A percentile compares a stretch with the other conserved stretches of the same genome.
Evolutionary conservation across 495 filamentous ascomycete species (phyloP).

Genomic region (Penicillium lagena): DNA sequence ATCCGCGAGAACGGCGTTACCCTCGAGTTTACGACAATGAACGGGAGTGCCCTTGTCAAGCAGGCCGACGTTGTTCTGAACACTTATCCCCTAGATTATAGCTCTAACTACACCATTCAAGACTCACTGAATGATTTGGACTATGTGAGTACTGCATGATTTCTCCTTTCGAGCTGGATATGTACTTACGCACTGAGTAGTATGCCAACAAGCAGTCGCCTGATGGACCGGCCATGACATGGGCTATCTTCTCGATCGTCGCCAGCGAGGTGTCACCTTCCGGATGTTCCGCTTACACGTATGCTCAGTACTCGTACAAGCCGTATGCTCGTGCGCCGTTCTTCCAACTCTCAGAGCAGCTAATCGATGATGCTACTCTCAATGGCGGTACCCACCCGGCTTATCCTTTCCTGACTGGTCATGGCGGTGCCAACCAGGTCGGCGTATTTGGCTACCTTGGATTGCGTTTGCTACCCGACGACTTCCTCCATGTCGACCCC

Average conservation of each 20-base stretch:
- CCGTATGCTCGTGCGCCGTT: constrained; percentile 46
- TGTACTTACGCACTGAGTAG: constrained; percentile 11
- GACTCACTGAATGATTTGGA: constrained; percentile 50
- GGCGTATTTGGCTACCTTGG: constrained; percentile 57
- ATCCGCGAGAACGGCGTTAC: constrained; percentile 56
- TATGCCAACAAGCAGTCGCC: constrained; percentile 59
- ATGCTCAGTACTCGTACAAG: constrained; percentile 54
- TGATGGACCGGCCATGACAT: constrained; percentile 62
- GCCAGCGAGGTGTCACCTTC: constrained; percentile 52
- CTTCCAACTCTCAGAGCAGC: constrained; percentile 60
- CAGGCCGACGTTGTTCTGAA: constrained; percentile 59
- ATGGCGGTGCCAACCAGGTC: constrained; percentile 58
- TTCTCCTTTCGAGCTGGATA: not conserved
- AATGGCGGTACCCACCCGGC: constrained; percentile 66
- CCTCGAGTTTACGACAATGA: constrained; percentile 64
- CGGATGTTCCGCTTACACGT: constrained; percentile 59
- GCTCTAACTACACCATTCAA: constrained; percentile 43
- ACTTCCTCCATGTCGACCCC: constrained; percentile 49
- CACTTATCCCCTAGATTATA: constrained; percentile 52
- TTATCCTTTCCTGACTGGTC: constrained; percentile 62
- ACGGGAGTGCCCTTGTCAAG: constrained; percentile 55
- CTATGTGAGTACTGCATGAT: constrained; percentile 35
- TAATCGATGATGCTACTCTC: constrained; percentile 53
- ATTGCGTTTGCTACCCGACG: constrained; percentile 46
- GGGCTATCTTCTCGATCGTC: constrained; percentile 56